Conservation (phyloP, 2,329 filamentous ascomycete genomes). For the Botrytis galanthina region DNA sequence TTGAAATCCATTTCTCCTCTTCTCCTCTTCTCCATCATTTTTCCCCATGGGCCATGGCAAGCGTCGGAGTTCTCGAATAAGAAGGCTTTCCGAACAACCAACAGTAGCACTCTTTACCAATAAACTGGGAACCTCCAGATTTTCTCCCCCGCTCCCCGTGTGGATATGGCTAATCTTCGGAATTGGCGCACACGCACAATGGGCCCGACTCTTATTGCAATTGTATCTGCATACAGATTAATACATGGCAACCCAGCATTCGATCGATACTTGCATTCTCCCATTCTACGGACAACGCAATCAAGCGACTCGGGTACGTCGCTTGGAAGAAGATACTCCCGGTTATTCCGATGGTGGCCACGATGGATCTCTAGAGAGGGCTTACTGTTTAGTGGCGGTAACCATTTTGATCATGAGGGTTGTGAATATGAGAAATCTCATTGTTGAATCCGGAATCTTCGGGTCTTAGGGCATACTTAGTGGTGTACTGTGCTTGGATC, state of each 20-base stretch:
- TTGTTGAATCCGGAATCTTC: neutral
- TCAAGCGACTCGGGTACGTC: neutral
- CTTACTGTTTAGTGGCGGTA: neutral
- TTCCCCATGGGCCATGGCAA: neutral
- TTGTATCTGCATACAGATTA: neutral
- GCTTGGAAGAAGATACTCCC: neutral
- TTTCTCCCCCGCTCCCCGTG: neutral
- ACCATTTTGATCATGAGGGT: neutral
- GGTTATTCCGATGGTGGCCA: too few species aligned
- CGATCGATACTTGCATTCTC: neutral
- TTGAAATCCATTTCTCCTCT: neutral
- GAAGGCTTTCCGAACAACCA: neutral
- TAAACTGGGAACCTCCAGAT: neutral
- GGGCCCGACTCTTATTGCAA: neutral
- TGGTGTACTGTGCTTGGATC: neutral
- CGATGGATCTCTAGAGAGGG: neutral
- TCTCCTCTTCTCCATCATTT: conserved; percentile 3
- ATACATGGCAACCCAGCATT: neutral
- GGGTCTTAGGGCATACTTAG: neutral
- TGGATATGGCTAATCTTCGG: neutral
- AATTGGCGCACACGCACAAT: neutral
- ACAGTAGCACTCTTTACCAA: neutral
- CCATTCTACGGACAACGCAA: neutral
- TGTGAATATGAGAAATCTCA: neutral
- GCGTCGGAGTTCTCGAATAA: neutral